phyloP scores from a whole-genome alignment of 2,329 filamentous ascomycete genomes.

The Pseudocercospora fuligena region DNA sequence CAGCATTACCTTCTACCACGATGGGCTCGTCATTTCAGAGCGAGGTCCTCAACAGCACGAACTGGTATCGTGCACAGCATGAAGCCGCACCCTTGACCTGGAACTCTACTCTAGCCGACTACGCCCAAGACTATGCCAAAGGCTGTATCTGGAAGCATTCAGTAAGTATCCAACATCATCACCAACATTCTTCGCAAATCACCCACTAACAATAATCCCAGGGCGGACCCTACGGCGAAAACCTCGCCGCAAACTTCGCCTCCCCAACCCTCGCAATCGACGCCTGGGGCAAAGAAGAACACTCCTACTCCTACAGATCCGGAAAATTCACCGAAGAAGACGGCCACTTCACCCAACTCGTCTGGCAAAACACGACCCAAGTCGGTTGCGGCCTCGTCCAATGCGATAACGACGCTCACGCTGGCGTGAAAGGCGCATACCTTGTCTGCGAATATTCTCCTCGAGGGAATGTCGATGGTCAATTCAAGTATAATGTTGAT shows the following conservation, averaged over 20 bases:
- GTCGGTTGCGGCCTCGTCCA: conserved; percentile 38
- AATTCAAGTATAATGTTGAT: conserved; percentile 42
- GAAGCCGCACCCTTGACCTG: conserved; percentile 33
- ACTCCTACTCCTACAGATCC: conserved; percentile 36
- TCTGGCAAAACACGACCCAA: conserved; percentile 39
- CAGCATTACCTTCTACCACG: conserved; percentile 10
- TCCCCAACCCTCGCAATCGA: conserved; percentile 35
- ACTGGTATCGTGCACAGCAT: conserved; percentile 36
- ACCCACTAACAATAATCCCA: conserved; percentile 17
- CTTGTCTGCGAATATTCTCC: conserved; percentile 48
- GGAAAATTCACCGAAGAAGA: conserved; percentile 34
- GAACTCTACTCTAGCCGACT: conserved; percentile 36
- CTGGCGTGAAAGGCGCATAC: conserved; percentile 33
- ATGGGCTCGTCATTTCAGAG: conserved; percentile 26
- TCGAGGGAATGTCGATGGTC: conserved; percentile 43
- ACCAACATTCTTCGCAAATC: neutral
- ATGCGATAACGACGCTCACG: conserved; percentile 28
- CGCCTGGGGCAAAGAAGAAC: conserved; percentile 40
- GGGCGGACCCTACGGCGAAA: conserved; percentile 41
- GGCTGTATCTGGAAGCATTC: conserved; percentile 41
- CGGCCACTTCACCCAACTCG: conserved; percentile 43
- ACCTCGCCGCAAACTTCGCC: conserved; percentile 37
- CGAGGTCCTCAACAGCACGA: conserved; percentile 40
- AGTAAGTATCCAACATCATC: conserved; percentile 19
- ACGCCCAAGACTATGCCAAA: conserved; percentile 35